Base-by-base conservation (phyloP, 768 basidiomycete genomes). In the Calocybe cyanea region DNA sequence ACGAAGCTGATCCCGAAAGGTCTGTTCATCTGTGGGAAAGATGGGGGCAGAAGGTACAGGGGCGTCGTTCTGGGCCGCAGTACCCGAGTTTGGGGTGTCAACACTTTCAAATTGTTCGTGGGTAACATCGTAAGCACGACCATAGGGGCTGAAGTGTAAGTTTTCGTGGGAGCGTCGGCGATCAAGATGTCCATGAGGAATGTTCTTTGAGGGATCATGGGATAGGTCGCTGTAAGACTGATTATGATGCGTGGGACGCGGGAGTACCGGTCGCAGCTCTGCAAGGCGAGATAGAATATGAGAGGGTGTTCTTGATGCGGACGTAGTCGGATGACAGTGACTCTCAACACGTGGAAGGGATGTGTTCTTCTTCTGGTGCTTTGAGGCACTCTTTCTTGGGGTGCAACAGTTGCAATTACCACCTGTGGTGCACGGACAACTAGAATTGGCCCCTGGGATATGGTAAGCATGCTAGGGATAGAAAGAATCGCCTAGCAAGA, bases 211-310 rank as follows among this genome's bases (percentile, higher is more conserved):
- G 14, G 79, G 75, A 50, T 73, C 62, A 52, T 80, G 79, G 14
- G 72, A 43, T 36, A 70, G 68, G 3, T 75, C 71, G 23, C 56
- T 50, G 19, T 59, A 56, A 23, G 69, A 51, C 34, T 52, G 46
- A 30, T 49, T 24, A 38, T 49, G 34, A 7, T 55, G 21, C 13
- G 51, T 38, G 3, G 82, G 82, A 8, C 81, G 80, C 4, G 87
- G 87, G 28, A 86, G 77, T 15, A 88, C 81, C 2, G 85, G 83
- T 6, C 85, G 80, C 45, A 83, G 66, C 53, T 82, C 80, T 7
- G 81, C 75, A 38, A 83, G 77, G 47, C 82, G 80, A 7, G 76
- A 77, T 10, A 80, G 64, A 45, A 81, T 76, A 46, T 80, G 75
- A 30, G 75, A 66, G 19, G 76, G 64, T 4, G 63, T 53, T 50